Evolutionary conservation across 305 asterid species (phyloP).

Genomic region (Ajuga reptans): DNA sequence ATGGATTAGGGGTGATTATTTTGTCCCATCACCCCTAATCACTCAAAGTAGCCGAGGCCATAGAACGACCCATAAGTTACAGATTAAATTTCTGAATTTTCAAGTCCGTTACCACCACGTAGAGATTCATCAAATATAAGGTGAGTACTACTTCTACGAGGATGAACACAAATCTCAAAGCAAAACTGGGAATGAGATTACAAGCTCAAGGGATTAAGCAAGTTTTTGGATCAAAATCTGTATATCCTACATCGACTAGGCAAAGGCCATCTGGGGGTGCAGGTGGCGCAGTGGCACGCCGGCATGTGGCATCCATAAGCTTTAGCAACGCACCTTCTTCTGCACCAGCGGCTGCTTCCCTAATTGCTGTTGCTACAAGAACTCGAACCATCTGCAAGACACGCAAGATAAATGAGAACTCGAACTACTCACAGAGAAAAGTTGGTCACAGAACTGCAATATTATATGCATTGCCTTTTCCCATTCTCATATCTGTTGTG

Average conservation of each 20-base stretch:
- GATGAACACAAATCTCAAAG: neutral
- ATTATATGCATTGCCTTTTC: neutral
- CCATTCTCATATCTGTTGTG: neutral
- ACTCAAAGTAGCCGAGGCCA: too few relatives aligned
- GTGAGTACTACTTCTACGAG: neutral
- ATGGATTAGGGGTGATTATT: too few relatives aligned
- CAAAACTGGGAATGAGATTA: neutral
- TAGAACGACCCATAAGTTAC: too few relatives aligned
- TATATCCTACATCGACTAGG: conserved; percentile 78
- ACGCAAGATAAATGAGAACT: neutral
- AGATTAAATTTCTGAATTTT: too few relatives aligned
- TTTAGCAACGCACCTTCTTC: conserved; percentile 63
- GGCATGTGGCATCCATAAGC: conserved; percentile 85
- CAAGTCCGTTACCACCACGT: too few relatives aligned
- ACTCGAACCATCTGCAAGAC: conserved; percentile 83
- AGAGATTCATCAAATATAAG: neutral
- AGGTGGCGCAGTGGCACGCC: conserved; percentile 99
- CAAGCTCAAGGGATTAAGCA: conserved; percentile 50
- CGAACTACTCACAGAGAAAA: neutral
- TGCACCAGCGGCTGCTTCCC: conserved; percentile 98
- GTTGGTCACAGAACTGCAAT: neutral
- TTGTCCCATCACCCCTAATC: too few relatives aligned
- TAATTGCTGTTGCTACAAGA: conserved; percentile 77
- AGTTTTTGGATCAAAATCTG: conserved; percentile 42
- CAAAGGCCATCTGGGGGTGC: conserved; percentile 96